These are phyloP conservation scores for Spencermartinsiella ligniputridi DNA, from an alignment of 1,139 yeast genomes.

Conservation along the genomic window DNA sequence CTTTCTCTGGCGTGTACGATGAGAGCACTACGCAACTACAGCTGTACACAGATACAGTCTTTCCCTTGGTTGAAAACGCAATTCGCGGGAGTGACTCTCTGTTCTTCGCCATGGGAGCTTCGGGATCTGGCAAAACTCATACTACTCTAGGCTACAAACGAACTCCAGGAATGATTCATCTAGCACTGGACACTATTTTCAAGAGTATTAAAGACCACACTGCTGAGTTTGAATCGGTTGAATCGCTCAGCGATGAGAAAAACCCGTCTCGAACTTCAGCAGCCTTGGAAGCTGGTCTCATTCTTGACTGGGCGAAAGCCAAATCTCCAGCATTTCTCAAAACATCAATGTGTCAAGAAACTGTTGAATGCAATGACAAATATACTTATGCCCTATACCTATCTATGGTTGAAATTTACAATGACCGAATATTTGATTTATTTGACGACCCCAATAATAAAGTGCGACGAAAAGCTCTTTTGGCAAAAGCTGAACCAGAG, in stretches of 20 bases:
- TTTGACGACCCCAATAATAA: conserved; percentile 19
- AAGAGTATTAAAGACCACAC: conserved; percentile 41
- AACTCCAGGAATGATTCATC: conserved; percentile 33
- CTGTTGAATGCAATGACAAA: conserved; percentile 16
- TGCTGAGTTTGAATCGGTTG: conserved; percentile 38
- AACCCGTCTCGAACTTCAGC: conserved; percentile 30
- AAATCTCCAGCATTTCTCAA: conserved; percentile 1
- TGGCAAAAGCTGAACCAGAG: conserved; percentile 24
- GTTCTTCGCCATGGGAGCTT: conserved; percentile 47
- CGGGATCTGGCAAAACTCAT: conserved; percentile 45
- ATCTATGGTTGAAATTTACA: conserved; percentile 36
- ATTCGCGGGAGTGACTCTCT: conserved; percentile 39
- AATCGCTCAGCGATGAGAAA: conserved; percentile 24
- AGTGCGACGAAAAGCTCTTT: conserved; percentile 18
- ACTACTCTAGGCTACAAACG: conserved; percentile 24
- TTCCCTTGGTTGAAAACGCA: conserved; percentile 30
- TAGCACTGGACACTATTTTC: conserved; percentile 39
- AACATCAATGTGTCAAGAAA: conserved; percentile 1
- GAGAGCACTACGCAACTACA: conserved; percentile 31
- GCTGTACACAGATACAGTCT: conserved; percentile 31
- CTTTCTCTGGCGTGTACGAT: conserved; percentile 35
- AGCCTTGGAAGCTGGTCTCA: conserved; percentile 34
- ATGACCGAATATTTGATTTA: conserved; percentile 32
- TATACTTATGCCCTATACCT: conserved; percentile 29
- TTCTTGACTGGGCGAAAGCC: conserved; percentile 29